These are phyloP conservation scores for Pascua sp. DNA, from an alignment of 1,284 basidiomycete genomes.

Conservation along the genomic window DNA sequence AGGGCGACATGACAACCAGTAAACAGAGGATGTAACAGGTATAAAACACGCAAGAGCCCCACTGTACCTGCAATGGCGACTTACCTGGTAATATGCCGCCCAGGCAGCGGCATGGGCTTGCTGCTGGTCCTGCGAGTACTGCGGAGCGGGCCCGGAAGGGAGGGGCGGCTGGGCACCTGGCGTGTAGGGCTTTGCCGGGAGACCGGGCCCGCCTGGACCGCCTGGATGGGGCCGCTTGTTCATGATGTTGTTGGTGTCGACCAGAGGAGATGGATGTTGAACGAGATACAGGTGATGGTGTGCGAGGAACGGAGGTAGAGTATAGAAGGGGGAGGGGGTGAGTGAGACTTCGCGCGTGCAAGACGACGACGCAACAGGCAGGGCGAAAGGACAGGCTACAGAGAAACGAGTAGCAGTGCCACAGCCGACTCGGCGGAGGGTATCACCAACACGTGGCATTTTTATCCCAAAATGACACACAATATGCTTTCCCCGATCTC, in stretches of 20 bases:
- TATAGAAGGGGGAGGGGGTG: no score
- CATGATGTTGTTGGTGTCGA: constrained; percentile 14
- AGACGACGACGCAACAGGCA: no score
- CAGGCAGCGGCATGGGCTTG: constrained; percentile 44
- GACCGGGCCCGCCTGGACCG: constrained; percentile 19
- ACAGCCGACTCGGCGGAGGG: no score
- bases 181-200: constrained; percentile 33
- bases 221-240: constrained; percentile 33
- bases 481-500: no score
- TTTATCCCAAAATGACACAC: no score
- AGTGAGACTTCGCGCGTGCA: no score
- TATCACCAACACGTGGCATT: no score
- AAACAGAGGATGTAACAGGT: background rate
- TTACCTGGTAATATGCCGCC: constrained; percentile 48
- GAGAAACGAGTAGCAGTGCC: no score
- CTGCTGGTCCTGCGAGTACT: constrained; percentile 22
- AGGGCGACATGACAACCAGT: background rate
- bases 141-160: constrained; percentile 42
- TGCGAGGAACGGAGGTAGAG: no score
- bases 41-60: no score
- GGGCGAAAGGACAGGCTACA: no score
- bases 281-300: background rate
- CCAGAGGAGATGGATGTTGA: background rate
- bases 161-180: constrained; percentile 53
- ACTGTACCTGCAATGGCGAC: constrained; percentile 2